A percentile compares a stretch with the other conserved stretches of the same genome.
Conservation (phyloP, 441 rosid genomes). For the Gossypium gossypioides region DNA sequence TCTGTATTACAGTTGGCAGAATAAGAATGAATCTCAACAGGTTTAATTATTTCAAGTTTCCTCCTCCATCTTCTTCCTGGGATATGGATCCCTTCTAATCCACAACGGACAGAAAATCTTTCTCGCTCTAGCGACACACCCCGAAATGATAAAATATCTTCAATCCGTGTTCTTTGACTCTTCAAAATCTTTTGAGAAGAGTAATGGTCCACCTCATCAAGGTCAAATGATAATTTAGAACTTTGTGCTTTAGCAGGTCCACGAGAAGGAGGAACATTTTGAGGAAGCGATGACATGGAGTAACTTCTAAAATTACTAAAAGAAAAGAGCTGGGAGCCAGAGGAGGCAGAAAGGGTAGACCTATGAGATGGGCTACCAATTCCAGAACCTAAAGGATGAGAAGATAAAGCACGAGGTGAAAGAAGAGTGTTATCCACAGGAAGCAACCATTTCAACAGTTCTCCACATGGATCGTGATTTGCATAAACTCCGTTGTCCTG, state of each 20-base stretch:
- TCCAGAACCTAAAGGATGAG: slow-evolving; percentile 48
- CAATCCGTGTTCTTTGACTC: slow-evolving; percentile 42
- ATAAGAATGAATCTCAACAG: slow-evolving; percentile 73
- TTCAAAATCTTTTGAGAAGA: slow-evolving; percentile 42
- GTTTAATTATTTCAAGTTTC: slow-evolving; percentile 87
- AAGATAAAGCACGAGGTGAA: slow-evolving; percentile 51
- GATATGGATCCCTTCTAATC: slow-evolving; percentile 80
- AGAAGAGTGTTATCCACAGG: slow-evolving; percentile 68
- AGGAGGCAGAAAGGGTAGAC: slow-evolving; percentile 49
- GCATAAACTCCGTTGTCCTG: slow-evolving; percentile 25
- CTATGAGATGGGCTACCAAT: slow-evolving; percentile 44
- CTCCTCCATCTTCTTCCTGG: slow-evolving; percentile 97
- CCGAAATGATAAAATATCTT: slow-evolving; percentile 72
- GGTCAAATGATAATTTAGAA: slow-evolving; percentile 66
- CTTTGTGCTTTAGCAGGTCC: slow-evolving; percentile 49
- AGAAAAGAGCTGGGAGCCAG: slow-evolving; percentile 85
- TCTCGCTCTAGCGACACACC: slow-evolving; percentile 77
- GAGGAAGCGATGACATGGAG: slow-evolving; percentile 94
- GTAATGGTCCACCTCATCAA: slow-evolving; percentile 71
- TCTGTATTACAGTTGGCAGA: slow-evolving; percentile 85
- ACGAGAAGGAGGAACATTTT: slow-evolving; percentile 44
- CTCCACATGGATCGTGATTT: slow-evolving; percentile 60
- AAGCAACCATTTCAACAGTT: slow-evolving; percentile 84
- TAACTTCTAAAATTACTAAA: slow-evolving; percentile 83
- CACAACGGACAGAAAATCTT: slow-evolving; percentile 91